These are phyloP conservation scores for Penicillium paxilli DNA, from an alignment of 495 filamentous ascomycete genomes.

Conservation along the genomic window DNA sequence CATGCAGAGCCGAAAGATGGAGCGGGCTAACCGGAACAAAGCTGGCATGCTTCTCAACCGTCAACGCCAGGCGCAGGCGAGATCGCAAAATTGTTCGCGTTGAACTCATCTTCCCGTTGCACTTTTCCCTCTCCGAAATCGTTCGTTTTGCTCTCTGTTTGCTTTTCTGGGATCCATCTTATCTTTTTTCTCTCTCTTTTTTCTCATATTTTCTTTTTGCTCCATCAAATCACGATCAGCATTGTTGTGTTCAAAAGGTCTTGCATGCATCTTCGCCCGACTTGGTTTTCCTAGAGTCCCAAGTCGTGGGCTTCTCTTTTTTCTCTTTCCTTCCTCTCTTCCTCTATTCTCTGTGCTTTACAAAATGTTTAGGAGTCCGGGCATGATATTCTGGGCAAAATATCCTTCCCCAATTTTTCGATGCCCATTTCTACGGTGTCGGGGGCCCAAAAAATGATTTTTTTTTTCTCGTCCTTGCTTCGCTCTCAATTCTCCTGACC, in stretches of 20 bases:
- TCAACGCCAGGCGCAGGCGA: not conserved
- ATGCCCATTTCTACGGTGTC: constrained; percentile 36
- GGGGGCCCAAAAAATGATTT: constrained; percentile 32
- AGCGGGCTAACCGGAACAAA: constrained; percentile 57
- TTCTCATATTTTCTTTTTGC: constrained; percentile 15
- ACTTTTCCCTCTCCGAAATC: not conserved
- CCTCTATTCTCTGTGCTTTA: constrained; percentile 28
- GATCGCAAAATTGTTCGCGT: not conserved
- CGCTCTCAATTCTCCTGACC: constrained; percentile 16
- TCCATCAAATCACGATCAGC: constrained; percentile 25
- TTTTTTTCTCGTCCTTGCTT: constrained; percentile 20
- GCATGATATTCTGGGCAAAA: constrained; percentile 41
- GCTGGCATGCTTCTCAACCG: constrained; percentile 45
- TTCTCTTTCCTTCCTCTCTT: constrained; percentile 16
- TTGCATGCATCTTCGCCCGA: constrained; percentile 27
- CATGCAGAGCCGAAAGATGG: constrained; percentile 48
- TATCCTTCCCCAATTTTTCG: constrained; percentile 22
- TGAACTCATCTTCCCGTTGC: not conserved
- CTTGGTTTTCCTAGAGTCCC: constrained; percentile 16
- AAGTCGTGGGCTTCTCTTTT: constrained; percentile 4
- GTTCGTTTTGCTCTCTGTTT: constrained; percentile 1
- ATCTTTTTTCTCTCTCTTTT: not conserved
- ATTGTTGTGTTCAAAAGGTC: constrained; percentile 19
- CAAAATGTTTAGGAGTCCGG: constrained; percentile 45
- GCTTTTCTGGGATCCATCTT: constrained; percentile 3